Conservation (phyloP, 495 filamentous ascomycete genomes). For the Oidiodendron maius region DNA sequence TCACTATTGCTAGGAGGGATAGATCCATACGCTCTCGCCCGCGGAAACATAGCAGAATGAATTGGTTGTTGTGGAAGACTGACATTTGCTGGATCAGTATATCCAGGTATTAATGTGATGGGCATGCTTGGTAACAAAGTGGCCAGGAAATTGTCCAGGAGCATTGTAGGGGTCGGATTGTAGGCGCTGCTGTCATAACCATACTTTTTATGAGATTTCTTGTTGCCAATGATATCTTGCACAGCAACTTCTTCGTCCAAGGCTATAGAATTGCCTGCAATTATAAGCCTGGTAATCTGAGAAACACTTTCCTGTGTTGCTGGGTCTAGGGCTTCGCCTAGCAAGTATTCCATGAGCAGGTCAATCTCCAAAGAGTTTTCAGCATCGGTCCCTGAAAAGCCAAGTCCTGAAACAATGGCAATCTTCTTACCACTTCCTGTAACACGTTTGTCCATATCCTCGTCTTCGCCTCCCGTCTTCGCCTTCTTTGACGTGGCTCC, state of each 20-base stretch:
- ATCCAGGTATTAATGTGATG: constrained; percentile 72
- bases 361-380: constrained; percentile 67
- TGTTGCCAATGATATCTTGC: constrained; percentile 30
- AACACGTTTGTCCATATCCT: constrained; percentile 36
- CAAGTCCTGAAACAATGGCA: constrained; percentile 83
- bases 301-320: constrained; percentile 50
- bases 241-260: constrained; percentile 28
- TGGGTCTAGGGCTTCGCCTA: constrained; percentile 69
- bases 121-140: constrained; percentile 76
- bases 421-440: constrained; percentile 53
- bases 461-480: constrained; percentile 21
- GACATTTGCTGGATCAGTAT: constrained; percentile 71
- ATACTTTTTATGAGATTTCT: constrained; percentile 66
- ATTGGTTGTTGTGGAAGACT: constrained; percentile 78
- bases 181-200: constrained; percentile 88
- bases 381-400: constrained; percentile 65
- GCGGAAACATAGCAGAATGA: constrained; percentile 76
- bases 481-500: constrained; percentile 30
- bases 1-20: constrained; percentile 37
- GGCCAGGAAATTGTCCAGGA: constrained; percentile 77
- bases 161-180: constrained; percentile 75
- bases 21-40: constrained; percentile 59
- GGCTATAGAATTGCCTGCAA: constrained; percentile 85
- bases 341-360: constrained; percentile 78
- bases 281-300: constrained; percentile 76